Evolutionary conservation across 495 filamentous ascomycete genomes (phyloP).

Genomic region (Achaetomiella virescens): DNA sequence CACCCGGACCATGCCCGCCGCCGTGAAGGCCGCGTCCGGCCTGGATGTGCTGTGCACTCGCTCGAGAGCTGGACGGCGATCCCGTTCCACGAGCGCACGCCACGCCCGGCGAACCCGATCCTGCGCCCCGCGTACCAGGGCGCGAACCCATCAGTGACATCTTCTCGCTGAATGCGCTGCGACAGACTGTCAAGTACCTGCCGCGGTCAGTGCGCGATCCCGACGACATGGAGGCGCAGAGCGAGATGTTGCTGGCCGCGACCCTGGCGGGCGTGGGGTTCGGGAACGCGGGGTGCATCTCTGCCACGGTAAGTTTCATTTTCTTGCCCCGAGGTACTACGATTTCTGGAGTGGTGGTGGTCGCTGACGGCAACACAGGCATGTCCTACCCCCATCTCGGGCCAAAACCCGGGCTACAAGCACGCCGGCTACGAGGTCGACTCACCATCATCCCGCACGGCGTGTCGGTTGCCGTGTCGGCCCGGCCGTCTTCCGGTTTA

Average conservation of each 20-base stretch:
- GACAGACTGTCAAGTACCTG: slow-evolving; percentile 79
- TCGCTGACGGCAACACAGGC: slow-evolving; percentile 31
- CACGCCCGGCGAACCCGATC: slow-evolving; percentile 83
- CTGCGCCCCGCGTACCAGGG: slow-evolving; percentile 92
- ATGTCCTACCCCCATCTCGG: slow-evolving; percentile 95
- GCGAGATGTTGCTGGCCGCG: slow-evolving; percentile 88
- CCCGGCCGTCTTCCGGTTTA: slow-evolving; percentile 95
- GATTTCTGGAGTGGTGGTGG: too few relatives aligned
- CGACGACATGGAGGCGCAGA: slow-evolving; percentile 85
- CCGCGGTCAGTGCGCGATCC: slow-evolving; percentile 79
- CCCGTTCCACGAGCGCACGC: slow-evolving; percentile 77
- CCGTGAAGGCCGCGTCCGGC: slow-evolving; percentile 81
- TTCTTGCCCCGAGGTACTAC: background rate
- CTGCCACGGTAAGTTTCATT: slow-evolving; percentile 61
- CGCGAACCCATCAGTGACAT: slow-evolving; percentile 97
- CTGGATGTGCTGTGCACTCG: slow-evolving; percentile 91
- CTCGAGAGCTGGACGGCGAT: slow-evolving; percentile 97
- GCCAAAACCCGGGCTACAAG: slow-evolving; percentile 84
- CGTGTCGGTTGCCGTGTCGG: slow-evolving; percentile 89
- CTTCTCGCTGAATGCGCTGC: slow-evolving; percentile 79
- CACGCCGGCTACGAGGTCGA: slow-evolving; percentile 75
- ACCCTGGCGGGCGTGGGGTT: slow-evolving; percentile 94
- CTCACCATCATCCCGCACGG: slow-evolving; percentile 87
- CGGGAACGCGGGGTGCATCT: slow-evolving; percentile 94
- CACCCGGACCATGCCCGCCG: slow-evolving; percentile 88